A percentile compares a stretch with the other conserved stretches of the same genome.
phyloP scores from a whole-genome alignment of 1,284 basidiomycete species.

The Neonothopanus nambi region DNA sequence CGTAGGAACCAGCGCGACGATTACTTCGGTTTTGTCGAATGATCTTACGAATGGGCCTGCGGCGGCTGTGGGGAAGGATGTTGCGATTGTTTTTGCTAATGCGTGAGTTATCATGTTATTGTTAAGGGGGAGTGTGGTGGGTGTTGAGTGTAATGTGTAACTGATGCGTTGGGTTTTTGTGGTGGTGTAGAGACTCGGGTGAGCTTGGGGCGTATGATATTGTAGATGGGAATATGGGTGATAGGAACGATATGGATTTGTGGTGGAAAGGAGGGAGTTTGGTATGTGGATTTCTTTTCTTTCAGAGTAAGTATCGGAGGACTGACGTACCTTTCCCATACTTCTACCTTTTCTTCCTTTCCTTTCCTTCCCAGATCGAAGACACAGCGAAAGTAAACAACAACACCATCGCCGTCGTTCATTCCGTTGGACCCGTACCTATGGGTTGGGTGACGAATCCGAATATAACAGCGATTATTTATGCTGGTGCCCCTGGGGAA shows the following conservation, averaged over 20 bases:
- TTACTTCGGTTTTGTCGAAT: slow-evolving; percentile 54
- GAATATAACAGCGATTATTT: slow-evolving; percentile 70
- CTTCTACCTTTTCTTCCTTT: too few species aligned
- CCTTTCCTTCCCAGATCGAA: slow-evolving; percentile 42
- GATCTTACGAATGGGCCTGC: slow-evolving; percentile 46
- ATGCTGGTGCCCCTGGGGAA: slow-evolving; percentile 63
- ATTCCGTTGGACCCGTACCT: slow-evolving; percentile 61
- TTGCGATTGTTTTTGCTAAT: slow-evolving; percentile 66
- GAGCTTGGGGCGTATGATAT: slow-evolving; percentile 52
- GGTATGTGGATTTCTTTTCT: slow-evolving; percentile 19
- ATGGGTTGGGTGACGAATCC: slow-evolving; percentile 61
- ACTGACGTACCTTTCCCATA: not conserved
- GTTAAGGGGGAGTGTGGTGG: too few species aligned
- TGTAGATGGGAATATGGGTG: slow-evolving; percentile 66
- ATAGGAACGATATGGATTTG: slow-evolving; percentile 72
- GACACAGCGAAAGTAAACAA: slow-evolving; percentile 46
- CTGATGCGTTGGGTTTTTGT: too few species aligned
- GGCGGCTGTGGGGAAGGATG: slow-evolving; percentile 53
- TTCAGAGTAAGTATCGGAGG: not conserved
- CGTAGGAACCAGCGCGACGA: slow-evolving; percentile 41
- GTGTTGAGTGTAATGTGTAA: not conserved
- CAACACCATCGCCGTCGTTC: slow-evolving; percentile 71
- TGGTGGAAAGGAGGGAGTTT: slow-evolving; percentile 56
- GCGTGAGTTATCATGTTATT: slow-evolving; percentile 44
- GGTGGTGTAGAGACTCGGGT: slow-evolving; percentile 22